Evolutionary conservation across 345 rosid genomes (phyloP).

Genomic region (Toxicodendron radicans): DNA sequence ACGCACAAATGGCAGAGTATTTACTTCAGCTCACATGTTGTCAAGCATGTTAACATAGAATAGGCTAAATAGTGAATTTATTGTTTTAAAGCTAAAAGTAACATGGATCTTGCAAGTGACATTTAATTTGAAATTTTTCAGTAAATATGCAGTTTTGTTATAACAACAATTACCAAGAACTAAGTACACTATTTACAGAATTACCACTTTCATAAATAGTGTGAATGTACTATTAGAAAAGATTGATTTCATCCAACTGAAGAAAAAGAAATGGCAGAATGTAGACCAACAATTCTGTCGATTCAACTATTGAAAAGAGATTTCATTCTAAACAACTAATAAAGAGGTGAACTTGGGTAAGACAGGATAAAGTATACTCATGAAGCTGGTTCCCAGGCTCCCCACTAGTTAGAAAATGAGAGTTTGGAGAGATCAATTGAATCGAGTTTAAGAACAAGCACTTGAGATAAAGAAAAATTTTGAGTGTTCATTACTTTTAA

Average conservation of each 20-base stretch:
- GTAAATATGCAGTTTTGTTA: neutral
- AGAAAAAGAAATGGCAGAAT: neutral
- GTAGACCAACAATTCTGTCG: neutral
- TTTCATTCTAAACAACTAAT: neutral
- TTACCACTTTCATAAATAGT: neutral
- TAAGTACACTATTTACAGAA: neutral
- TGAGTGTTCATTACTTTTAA: too few species aligned
- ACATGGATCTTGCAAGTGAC: neutral
- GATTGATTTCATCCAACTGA: neutral
- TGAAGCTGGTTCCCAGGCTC: neutral
- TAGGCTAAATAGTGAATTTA: neutral
- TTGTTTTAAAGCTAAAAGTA: neutral
- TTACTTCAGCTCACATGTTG: neutral
- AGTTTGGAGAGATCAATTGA: neutral
- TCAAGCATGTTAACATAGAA: neutral
- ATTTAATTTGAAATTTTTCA: neutral
- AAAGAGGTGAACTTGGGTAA: neutral
- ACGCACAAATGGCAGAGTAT: neutral
- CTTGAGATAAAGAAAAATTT: neutral
- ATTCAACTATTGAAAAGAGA: neutral
- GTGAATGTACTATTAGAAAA: neutral
- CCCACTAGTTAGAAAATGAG: neutral
- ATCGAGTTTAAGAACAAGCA: neutral
- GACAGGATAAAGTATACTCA: neutral
- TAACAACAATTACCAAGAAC: neutral